A percentile compares a stretch with the other conserved stretches of the same genome.
phyloP scores from a whole-genome alignment of 2,329 filamentous ascomycete species.

The Fusarium sp. region DNA sequence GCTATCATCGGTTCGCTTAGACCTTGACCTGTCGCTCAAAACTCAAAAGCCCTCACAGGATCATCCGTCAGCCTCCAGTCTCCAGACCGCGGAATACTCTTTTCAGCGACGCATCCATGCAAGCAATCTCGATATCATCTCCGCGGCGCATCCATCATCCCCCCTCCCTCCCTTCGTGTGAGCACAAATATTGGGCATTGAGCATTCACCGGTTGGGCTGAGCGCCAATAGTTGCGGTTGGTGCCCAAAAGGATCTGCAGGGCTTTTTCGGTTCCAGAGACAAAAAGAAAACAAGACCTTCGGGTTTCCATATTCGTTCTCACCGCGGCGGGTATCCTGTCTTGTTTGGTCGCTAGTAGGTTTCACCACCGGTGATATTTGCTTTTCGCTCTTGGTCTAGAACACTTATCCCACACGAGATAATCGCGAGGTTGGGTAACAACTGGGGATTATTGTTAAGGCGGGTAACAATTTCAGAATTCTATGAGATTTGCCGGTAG shows the following conservation, averaged over 20 bases:
- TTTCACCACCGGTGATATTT: constrained; percentile 22
- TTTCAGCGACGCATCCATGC: constrained; percentile 15
- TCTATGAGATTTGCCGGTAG: constrained; percentile 10
- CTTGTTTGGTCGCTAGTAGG: constrained; percentile 12
- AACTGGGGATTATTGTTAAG: constrained; percentile 22
- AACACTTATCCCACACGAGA: background rate
- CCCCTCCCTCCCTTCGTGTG: background rate
- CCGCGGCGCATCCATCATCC: background rate
- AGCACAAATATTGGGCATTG: constrained; percentile 12
- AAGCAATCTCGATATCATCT: constrained; percentile 4
- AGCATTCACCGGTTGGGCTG: constrained; percentile 5
- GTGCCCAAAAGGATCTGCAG: constrained; percentile 26
- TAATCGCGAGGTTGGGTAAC: background rate
- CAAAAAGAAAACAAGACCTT: constrained; percentile 1
- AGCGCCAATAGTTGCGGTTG: background rate
- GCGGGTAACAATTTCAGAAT: constrained; percentile 21
- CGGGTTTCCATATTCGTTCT: constrained; percentile 12
- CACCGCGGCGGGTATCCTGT: background rate
- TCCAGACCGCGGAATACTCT: constrained; percentile 9
- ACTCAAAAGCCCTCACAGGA: background rate
- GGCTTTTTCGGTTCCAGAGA: background rate
- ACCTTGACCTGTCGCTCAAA: constrained; percentile 8
- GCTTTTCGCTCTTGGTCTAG: constrained; percentile 17
- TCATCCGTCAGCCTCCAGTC: background rate
- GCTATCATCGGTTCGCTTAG: background rate